Percentiles rank a stretch among this genome's conserved stretches.
Conservation (phyloP, 768 basidiomycete genomes). For the Pisolithus albus region DNA sequence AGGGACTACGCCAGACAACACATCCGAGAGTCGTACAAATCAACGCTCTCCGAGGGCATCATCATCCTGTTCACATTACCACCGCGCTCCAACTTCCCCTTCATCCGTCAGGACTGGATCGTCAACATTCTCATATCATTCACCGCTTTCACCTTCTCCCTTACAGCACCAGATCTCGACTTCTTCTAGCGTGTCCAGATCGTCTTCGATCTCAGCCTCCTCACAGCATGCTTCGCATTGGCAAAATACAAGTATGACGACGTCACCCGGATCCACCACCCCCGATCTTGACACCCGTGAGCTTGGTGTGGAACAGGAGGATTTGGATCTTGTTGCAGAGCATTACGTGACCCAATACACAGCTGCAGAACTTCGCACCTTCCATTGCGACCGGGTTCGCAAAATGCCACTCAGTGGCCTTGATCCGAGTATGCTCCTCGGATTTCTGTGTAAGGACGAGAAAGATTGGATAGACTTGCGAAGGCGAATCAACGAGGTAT, state of each 20-base stretch:
- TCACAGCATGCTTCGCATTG: slow-evolving; percentile 27
- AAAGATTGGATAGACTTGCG: slow-evolving; percentile 82
- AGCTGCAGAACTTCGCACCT: slow-evolving; percentile 69
- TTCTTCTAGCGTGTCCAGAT: slow-evolving; percentile 25
- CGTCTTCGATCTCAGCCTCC: slow-evolving; percentile 22
- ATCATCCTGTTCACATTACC: slow-evolving; percentile 23
- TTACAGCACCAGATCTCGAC: slow-evolving; percentile 57
- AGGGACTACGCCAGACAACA: slow-evolving; percentile 27
- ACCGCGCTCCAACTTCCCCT: slow-evolving; percentile 40
- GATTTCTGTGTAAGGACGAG: slow-evolving; percentile 81
- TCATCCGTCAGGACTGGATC: slow-evolving; percentile 48
- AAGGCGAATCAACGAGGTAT: slow-evolving; percentile 63
- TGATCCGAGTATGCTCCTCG: slow-evolving; percentile 96
- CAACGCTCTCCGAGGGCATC: slow-evolving; percentile 20
- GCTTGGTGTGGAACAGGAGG: slow-evolving; percentile 25
- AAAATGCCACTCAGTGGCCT: slow-evolving; percentile 90
- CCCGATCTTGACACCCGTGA: slow-evolving; percentile 35
- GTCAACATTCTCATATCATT: slow-evolving; percentile 47
- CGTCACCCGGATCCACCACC: slow-evolving; percentile 14
- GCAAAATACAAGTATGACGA: slow-evolving; percentile 20
- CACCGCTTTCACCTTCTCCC: slow-evolving; percentile 56
- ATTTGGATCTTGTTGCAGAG: slow-evolving; percentile 42
- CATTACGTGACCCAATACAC: slow-evolving; percentile 73
- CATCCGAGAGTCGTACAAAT: slow-evolving; percentile 19
- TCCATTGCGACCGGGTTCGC: slow-evolving; percentile 93